These are phyloP conservation scores for Populus trichocarpa DNA, from an alignment of 441 rosid genomes.

Conservation along the genomic window DNA sequence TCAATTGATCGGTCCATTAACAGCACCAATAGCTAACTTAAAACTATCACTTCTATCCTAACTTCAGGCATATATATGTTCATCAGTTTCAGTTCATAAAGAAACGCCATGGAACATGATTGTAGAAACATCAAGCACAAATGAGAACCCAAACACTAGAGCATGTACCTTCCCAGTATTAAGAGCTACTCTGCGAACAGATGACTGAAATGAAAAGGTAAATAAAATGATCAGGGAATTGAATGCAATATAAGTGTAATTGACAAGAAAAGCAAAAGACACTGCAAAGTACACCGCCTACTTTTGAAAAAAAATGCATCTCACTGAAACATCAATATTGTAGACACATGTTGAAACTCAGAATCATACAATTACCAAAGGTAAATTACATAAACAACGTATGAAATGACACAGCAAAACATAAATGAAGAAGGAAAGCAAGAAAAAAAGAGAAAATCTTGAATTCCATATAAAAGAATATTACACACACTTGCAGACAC, in stretches of 20 bases:
- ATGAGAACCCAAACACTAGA: background rate
- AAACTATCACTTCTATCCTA: too few relatives aligned
- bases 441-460: background rate
- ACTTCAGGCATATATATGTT: too few relatives aligned
- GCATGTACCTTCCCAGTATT: slow-evolving; percentile 66
- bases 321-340: background rate
- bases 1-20: too few relatives aligned
- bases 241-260: background rate
- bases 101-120: background rate
- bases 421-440: background rate
- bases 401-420: background rate
- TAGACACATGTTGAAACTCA: background rate
- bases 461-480: background rate
- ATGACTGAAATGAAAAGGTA: slow-evolving; percentile 52
- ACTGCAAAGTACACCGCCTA: background rate
- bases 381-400: background rate
- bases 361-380: background rate
- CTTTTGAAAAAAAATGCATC: background rate
- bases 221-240: slow-evolving; percentile 9
- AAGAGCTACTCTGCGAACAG: slow-evolving; percentile 76
- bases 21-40: too few relatives aligned
- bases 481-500: background rate
- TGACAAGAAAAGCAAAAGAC: background rate
- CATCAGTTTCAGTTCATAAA: background rate
- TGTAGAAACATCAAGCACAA: too few relatives aligned